Base-by-base conservation (phyloP, 2,329 filamentous ascomycete species). In the Tolypocladium tropicale region DNA sequence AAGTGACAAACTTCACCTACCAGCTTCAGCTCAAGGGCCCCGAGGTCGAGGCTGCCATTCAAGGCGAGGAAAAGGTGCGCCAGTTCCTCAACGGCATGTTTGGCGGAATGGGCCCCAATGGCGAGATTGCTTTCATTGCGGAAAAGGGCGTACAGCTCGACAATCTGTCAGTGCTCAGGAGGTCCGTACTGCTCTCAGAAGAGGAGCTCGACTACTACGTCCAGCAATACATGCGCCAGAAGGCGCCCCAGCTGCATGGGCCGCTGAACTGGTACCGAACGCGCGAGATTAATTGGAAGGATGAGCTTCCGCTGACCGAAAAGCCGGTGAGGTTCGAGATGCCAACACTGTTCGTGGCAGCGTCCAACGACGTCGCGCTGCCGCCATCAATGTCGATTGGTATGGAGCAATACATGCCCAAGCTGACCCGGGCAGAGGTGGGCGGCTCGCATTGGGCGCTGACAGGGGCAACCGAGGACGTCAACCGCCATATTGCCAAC, bases 241-340 rank as follows among this genome's bases (percentile, higher is more conserved):
- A 59, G 18, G 60, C 58, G 10, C 68, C 67, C 6, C 90, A 90
- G 50, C 71, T 97, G 61, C 82, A 85, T 61, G 90, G 90, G 0
- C 89, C 90, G 18, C 76, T 90, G 58, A 94, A 92, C 72, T 96
- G 90, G 89, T 99, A 99, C 74, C 84, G 91, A 48, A 88, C 82
- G 3, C 77, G 82, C 23, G 75, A 81, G 68, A 70, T 86, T 60
- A 96, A 95, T 71, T 88, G 78, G 67, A 80, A 89, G 43, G 90
- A 96, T 60, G 94, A 96, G 66, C 62, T 69, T 52, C 68, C 76
- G 46, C 74, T 89, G 43, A 76, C 83, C 54, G 75, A 81, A 58
- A 84, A 84, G 64, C 83, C 60, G 36, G 55, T 76, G 65, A 76
- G 70, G 56, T 75, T 89, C 54, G 71, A 77, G 51, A 74, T 83